Percentiles rank a stretch among this genome's conserved stretches.
Evolutionary conservation across 495 filamentous ascomycete species (phyloP).

Genomic region (Chlorociboria aeruginascens): DNA sequence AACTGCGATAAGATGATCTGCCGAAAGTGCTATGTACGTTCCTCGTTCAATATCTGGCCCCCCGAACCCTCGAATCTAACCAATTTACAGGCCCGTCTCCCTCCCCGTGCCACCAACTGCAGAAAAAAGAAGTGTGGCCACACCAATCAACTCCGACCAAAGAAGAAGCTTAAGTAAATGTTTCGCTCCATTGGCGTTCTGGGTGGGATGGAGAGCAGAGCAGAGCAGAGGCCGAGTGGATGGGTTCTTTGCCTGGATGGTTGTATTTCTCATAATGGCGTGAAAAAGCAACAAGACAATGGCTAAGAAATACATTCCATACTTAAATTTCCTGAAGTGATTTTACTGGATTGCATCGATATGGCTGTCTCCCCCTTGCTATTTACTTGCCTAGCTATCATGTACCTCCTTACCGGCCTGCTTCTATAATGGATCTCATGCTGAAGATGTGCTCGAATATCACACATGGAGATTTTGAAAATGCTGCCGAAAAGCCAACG

Average conservation of each 20-base stretch:
- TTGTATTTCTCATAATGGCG: slow-evolving; percentile 18
- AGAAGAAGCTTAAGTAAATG: slow-evolving; percentile 99
- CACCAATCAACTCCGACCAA: slow-evolving; percentile 98
- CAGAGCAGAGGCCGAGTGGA: neutral
- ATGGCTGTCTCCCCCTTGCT: too few relatives aligned
- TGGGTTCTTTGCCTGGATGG: slow-evolving; percentile 19
- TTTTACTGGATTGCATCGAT: too few relatives aligned
- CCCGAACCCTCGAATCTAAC: neutral
- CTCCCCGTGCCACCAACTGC: slow-evolving; percentile 98
- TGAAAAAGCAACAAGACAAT: slow-evolving; percentile 16
- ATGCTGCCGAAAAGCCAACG: too few relatives aligned
- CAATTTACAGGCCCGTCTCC: slow-evolving; percentile 67
- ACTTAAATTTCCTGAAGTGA: neutral
- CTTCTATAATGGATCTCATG: too few relatives aligned
- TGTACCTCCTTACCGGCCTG: too few relatives aligned
- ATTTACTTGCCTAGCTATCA: too few relatives aligned
- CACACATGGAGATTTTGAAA: too few relatives aligned
- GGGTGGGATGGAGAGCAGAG: neutral
- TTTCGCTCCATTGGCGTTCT: slow-evolving; percentile 20
- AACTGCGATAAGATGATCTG: slow-evolving; percentile 99
- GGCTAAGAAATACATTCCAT: slow-evolving; percentile 10
- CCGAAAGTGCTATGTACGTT: slow-evolving; percentile 96
- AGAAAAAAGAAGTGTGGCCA: slow-evolving; percentile 99
- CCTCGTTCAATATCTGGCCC: neutral
- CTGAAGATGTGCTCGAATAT: too few relatives aligned